These are phyloP conservation scores for Malassezia yamatoensis DNA, from an alignment of 1,284 basidiomycete genomes.

Conservation along the genomic window DNA sequence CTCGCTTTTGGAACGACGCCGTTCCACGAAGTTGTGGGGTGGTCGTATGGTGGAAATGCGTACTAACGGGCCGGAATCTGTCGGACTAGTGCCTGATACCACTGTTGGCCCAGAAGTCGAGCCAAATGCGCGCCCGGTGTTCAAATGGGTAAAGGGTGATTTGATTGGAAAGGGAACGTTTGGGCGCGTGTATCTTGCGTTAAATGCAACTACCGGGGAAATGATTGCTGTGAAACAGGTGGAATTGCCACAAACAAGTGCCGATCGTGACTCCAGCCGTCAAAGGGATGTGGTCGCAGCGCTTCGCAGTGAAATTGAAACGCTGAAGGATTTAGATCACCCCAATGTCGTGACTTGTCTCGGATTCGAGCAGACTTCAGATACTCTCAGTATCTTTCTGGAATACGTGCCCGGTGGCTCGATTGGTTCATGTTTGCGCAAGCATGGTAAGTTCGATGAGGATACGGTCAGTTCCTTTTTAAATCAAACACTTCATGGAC, in stretches of 20 bases:
- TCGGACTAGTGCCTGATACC: slow-evolving; percentile 26
- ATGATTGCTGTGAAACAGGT: slow-evolving; percentile 99
- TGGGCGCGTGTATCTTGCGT: slow-evolving; percentile 84
- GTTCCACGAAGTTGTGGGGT: slow-evolving; percentile 93
- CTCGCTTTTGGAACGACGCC: slow-evolving; percentile 59
- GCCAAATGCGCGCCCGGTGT: slow-evolving; percentile 53
- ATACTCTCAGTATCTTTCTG: slow-evolving; percentile 91
- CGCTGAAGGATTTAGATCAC: slow-evolving; percentile 86
- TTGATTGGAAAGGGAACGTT: slow-evolving; percentile 94
- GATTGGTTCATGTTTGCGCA: slow-evolving; percentile 79
- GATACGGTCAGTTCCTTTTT: slow-evolving; percentile 87
- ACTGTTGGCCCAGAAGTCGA: slow-evolving; percentile 11
- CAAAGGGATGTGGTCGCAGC: slow-evolving; percentile 81
- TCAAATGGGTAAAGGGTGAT: slow-evolving; percentile 97
- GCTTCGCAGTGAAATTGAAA: slow-evolving; percentile 84
- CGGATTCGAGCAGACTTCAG: slow-evolving; percentile 74
- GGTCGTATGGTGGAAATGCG: slow-evolving; percentile 86
- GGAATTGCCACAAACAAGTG: slow-evolving; percentile 77
- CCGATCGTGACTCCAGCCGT: slow-evolving; percentile 75
- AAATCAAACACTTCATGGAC: slow-evolving; percentile 76
- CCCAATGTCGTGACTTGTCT: slow-evolving; percentile 94
- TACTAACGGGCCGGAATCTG: slow-evolving; percentile 37
- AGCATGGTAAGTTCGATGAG: slow-evolving; percentile 85
- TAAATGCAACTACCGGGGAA: slow-evolving; percentile 96
- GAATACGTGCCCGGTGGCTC: slow-evolving; percentile 72